These are phyloP conservation scores for Nepenthes gracilis DNA, from an alignment of 148 eudicot species.

Conservation along the genomic window DNA sequence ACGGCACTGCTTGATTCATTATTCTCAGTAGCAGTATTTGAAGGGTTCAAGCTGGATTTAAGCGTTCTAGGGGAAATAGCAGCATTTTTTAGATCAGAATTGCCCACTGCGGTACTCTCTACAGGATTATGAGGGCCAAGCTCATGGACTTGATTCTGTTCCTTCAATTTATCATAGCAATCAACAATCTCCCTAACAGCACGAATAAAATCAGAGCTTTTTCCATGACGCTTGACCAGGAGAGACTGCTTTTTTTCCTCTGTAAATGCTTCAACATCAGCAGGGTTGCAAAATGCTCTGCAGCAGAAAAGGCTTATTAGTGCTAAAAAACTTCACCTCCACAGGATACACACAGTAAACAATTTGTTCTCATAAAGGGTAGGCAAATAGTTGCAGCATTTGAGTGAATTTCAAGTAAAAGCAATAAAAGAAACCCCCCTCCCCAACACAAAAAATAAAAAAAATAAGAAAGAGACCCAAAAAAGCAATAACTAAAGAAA, in stretches of 20 bases:
- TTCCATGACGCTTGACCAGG: constrained; percentile 69
- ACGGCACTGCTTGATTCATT: constrained; percentile 26
- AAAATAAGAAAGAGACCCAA: no score
- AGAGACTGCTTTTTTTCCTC: constrained; percentile 74
- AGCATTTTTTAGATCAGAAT: constrained; percentile 17
- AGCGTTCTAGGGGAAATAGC: constrained; percentile 17
- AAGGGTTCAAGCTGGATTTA: constrained; percentile 16
- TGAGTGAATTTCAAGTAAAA: no score
- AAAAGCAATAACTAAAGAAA: no score
- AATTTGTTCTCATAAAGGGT: no score
- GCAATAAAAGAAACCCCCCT: no score
- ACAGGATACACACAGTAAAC: no score
- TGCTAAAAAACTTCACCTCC: not conserved
- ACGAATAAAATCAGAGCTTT: constrained; percentile 88
- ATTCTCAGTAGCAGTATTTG: constrained; percentile 23
- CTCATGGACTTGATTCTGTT: constrained; percentile 26
- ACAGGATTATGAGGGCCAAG: constrained; percentile 20
- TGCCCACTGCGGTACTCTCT: constrained; percentile 22
- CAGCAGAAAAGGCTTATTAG: constrained; percentile 16
- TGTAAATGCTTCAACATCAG: constrained; percentile 89
- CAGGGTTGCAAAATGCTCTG: constrained; percentile 96
- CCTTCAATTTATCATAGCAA: constrained; percentile 55
- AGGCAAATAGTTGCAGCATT: no score
- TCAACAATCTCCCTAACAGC: constrained; percentile 85
- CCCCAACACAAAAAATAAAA: no score